A percentile compares a stretch with the other conserved stretches of the same genome.
Evolutionary conservation across 768 basidiomycete genomes (phyloP).

Genomic region (Trametes cubensis): DNA sequence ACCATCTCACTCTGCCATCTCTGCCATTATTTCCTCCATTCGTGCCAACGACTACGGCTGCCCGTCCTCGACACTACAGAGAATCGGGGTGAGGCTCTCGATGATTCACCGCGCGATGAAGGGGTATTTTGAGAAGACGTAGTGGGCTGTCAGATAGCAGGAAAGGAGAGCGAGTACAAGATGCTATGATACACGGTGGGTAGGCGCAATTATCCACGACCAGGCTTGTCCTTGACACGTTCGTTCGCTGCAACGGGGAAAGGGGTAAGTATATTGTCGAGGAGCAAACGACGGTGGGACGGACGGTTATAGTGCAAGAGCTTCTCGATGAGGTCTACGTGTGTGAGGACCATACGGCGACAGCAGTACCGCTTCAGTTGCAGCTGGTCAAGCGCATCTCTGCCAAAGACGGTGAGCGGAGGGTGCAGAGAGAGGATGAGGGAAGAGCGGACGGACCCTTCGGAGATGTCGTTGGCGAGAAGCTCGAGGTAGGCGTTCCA

Average conservation of each 20-base stretch:
- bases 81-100: too few species aligned
- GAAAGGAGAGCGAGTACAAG: background rate
- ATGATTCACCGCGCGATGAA: too few species aligned
- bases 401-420: slow-evolving; percentile 33
- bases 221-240: slow-evolving; percentile 9
- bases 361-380: slow-evolving; percentile 96
- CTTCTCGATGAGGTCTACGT: slow-evolving; percentile 98
- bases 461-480: slow-evolving; percentile 76
- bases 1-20: too few species aligned
- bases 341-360: slow-evolving; percentile 94
- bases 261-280: background rate
- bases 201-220: background rate
- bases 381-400: slow-evolving; percentile 87
- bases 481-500: slow-evolving; percentile 89
- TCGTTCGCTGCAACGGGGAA: slow-evolving; percentile 14
- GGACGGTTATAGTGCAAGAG: slow-evolving; percentile 93
- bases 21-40: too few species aligned
- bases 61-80: too few species aligned
- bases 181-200: background rate
- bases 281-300: slow-evolving; percentile 32
- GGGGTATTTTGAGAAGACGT: too few species aligned
- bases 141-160: background rate
- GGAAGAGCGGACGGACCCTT: slow-evolving; percentile 70
- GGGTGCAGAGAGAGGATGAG: background rate
- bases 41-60: too few species aligned